Evolutionary conservation across 805 yeast genomes (phyloP).

Genomic region (Wickerhamomyces alni): DNA sequence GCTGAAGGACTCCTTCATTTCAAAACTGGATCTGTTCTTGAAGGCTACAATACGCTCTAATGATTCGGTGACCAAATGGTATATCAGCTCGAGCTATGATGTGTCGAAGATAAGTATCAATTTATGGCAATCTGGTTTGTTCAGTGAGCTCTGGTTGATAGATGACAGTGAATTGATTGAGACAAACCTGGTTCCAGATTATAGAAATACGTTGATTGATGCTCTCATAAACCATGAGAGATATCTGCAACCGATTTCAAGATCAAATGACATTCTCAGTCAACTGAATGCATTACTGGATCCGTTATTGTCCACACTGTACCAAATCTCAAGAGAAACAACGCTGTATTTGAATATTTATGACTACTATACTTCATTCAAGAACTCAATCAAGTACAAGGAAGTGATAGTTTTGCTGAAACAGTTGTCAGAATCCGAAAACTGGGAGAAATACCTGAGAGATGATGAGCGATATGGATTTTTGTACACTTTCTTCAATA

Average conservation of each 20-base stretch:
- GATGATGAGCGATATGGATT: constrained; percentile 23
- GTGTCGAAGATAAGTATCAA: constrained; percentile 25
- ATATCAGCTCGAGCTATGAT: constrained; percentile 31
- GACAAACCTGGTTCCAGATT: constrained; percentile 37
- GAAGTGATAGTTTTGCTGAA: constrained; percentile 22
- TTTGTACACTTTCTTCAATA: constrained; percentile 24
- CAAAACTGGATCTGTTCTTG: constrained; percentile 13
- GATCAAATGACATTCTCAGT: constrained; percentile 8
- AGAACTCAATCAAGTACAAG: constrained; percentile 36
- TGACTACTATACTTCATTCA: constrained; percentile 63
- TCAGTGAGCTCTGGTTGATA: constrained; percentile 9
- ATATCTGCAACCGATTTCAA: constrained; percentile 15
- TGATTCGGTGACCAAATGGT: not conserved
- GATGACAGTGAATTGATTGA: constrained; percentile 26
- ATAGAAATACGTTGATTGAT: constrained; percentile 34
- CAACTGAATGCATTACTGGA: constrained; percentile 32
- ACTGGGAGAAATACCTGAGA: constrained; percentile 15
- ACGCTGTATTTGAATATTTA: constrained; percentile 59
- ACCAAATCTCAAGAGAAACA: constrained; percentile 73
- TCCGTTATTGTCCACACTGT: constrained; percentile 54
- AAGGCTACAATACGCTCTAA: constrained; percentile 6
- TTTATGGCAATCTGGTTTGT: not conserved
- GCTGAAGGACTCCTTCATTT: constrained; percentile 10
- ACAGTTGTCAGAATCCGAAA: constrained; percentile 14
- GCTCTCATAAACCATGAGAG: constrained; percentile 36